Evolutionary conservation across 352 stramenopile genomes (phyloP), one percentile per base, ranked within the genome.

Genomic region (Peronospora belbahrii): DNA sequence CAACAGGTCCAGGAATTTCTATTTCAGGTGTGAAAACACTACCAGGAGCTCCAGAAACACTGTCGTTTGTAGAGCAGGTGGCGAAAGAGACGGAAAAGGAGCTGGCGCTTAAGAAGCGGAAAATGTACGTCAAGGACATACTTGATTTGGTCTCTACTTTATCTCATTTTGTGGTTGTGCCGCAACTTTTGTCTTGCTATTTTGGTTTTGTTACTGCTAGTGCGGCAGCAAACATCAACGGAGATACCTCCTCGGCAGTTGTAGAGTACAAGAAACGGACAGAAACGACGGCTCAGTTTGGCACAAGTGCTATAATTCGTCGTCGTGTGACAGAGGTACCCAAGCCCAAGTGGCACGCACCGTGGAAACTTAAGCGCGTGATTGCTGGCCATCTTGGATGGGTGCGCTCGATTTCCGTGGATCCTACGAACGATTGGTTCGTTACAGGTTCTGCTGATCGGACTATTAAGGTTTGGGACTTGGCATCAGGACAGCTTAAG

Each of bases 401-500:
- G 96, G 97, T 99, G 19, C 88, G 95, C 28, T 96, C 87, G 14
- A 85, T 99, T 20, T 95, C 96, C 0, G 94, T 99, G 38, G 96
- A 99, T 72, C 95, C 96, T 18, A 96, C 88, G 13, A 99, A 99
- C 66, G 86, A 98, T 54, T 98, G 91, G 88, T 99, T 99, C 58
- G 96, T 96, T 32, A 99, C 95, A 5, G 96, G 97, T 38, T 89
- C 88, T 0, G 92, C 88, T 14, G 97, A 99, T 76, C 81, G 97
- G 0, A 98, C 96, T 1, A 98, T 99, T 57, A 98, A 99, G 74
- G 76, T 86, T 20, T 99, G 96, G 94, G 96, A 99, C 65, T 66
- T 99, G 27, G 95, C 96, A 23, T 85, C 83, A 0, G 95, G 97
- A 27, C 96, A 97, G 42, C 76, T 99, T n/a, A 97, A 98, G 72